Conservation (phyloP, 163 green algal species). For the Chlorella variabilis region DNA sequence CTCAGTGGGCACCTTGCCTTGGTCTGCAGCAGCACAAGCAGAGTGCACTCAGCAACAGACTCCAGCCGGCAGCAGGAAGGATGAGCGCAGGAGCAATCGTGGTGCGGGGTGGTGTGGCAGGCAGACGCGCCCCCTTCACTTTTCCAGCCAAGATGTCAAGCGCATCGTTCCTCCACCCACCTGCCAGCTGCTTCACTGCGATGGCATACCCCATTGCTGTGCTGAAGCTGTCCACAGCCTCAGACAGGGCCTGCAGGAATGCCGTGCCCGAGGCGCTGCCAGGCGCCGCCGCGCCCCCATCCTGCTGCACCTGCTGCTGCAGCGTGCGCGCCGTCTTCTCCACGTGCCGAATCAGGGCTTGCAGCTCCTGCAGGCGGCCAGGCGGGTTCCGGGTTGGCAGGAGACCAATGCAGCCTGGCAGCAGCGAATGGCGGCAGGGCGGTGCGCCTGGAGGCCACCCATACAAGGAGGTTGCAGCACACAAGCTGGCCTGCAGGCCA, state of each 20-base stretch:
- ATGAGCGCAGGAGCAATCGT: too few relatives aligned
- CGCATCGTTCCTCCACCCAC: too few relatives aligned
- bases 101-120: too few relatives aligned
- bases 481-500: too few relatives aligned
- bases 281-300: neutral
- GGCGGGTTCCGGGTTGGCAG: too few relatives aligned
- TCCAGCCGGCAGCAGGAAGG: neutral
- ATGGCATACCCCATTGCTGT: constrained; percentile 36
- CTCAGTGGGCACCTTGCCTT: constrained; percentile 16
- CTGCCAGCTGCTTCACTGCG: constrained; percentile 32
- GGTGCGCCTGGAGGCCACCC: too few relatives aligned
- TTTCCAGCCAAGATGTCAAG: too few relatives aligned
- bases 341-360: constrained; percentile 62
- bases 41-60: neutral
- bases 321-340: constrained; percentile 40
- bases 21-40: neutral
- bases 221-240: constrained; percentile 40
- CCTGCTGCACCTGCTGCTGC: constrained; percentile 25
- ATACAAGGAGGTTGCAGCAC: too few relatives aligned
- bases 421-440: too few relatives aligned
- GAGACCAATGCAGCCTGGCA: too few relatives aligned
- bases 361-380: constrained; percentile 43
- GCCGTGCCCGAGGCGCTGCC: neutral
- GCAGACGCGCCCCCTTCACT: too few relatives aligned
- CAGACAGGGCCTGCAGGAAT: neutral